phyloP scores from a whole-genome alignment of 306 rosid genomes.

The Morella rubra region DNA sequence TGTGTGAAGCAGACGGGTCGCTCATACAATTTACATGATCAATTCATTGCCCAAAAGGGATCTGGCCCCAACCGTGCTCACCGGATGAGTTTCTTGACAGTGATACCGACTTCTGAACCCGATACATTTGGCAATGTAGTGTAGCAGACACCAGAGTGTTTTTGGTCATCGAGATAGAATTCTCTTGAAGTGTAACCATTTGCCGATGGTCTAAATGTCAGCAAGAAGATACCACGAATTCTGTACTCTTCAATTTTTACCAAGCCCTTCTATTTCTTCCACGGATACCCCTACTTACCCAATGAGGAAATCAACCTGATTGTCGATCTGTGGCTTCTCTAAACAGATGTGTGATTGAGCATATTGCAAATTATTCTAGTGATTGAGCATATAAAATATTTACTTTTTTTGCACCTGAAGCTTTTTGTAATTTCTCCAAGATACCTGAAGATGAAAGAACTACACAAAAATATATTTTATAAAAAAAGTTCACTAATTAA shows the following conservation, averaged over 20 bases:
- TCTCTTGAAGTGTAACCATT: constrained; percentile 8
- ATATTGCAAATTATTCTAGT: neutral
- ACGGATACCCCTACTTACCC: neutral
- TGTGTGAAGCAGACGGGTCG: neutral
- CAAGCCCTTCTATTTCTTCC: neutral
- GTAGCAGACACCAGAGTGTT: neutral
- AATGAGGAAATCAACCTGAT: neutral
- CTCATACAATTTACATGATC: neutral
- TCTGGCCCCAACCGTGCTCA: constrained; percentile 1
- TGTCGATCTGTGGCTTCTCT: neutral
- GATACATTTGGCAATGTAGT: neutral
- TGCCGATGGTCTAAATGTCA: neutral
- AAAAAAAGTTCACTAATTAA: too few species aligned
- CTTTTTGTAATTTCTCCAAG: too few species aligned
- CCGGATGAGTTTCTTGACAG: constrained; percentile 4
- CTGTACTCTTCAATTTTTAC: neutral
- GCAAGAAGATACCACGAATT: neutral
- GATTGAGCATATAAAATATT: neutral
- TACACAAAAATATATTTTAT: too few species aligned
- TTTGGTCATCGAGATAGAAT: neutral
- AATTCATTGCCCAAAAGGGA: neutral
- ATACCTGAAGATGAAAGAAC: too few species aligned
- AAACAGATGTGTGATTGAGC: neutral
- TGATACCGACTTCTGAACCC: neutral
- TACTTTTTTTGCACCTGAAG: too few species aligned